phyloP scores from a whole-genome alignment of 495 filamentous ascomycete genomes.

The Lophiotrema nucula region DNA sequence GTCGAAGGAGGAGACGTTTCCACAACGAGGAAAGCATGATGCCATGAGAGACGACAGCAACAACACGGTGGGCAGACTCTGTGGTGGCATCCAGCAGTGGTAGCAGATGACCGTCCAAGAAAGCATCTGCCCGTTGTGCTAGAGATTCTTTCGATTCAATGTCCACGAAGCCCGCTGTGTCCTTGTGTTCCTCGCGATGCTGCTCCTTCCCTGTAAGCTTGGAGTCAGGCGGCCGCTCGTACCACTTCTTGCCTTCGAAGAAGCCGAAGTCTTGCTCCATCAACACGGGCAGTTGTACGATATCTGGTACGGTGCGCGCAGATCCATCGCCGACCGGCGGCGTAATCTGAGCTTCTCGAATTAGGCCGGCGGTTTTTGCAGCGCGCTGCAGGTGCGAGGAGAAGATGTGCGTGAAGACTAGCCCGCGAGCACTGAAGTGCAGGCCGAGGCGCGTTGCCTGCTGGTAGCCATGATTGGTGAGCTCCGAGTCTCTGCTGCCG shows the following conservation, averaged over 20 bases:
- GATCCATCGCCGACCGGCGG: not conserved
- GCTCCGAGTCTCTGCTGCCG: constrained; percentile 70
- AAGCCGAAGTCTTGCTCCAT: constrained; percentile 72
- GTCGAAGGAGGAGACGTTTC: constrained; percentile 56
- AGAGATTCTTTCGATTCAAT: constrained; percentile 65
- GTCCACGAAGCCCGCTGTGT: constrained; percentile 47
- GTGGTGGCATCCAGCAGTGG: constrained; percentile 51
- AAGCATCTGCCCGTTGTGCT: constrained; percentile 57
- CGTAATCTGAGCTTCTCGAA: constrained; percentile 53
- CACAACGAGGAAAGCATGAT: constrained; percentile 70
- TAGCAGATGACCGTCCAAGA: constrained; percentile 60
- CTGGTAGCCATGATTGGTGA: constrained; percentile 78
- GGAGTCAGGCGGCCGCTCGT: constrained; percentile 10
- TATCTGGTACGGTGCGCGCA: constrained; percentile 24
- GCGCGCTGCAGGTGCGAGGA: constrained; percentile 79
- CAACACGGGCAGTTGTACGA: constrained; percentile 54
- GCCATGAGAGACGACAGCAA: constrained; percentile 77
- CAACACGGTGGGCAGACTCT: constrained; percentile 29
- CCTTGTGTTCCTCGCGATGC: constrained; percentile 24
- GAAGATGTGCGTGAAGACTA: constrained; percentile 62
- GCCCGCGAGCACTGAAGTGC: constrained; percentile 52
- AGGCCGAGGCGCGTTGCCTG: constrained; percentile 66
- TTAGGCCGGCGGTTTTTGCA: constrained; percentile 63
- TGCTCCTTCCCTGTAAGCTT: too few species aligned
- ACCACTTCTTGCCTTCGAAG: constrained; percentile 57